Evolutionary conservation across 2,329 filamentous ascomycete species (phyloP), one percentile per base, ranked within the genome.

Genomic region (Cordyceps pruinosa): DNA sequence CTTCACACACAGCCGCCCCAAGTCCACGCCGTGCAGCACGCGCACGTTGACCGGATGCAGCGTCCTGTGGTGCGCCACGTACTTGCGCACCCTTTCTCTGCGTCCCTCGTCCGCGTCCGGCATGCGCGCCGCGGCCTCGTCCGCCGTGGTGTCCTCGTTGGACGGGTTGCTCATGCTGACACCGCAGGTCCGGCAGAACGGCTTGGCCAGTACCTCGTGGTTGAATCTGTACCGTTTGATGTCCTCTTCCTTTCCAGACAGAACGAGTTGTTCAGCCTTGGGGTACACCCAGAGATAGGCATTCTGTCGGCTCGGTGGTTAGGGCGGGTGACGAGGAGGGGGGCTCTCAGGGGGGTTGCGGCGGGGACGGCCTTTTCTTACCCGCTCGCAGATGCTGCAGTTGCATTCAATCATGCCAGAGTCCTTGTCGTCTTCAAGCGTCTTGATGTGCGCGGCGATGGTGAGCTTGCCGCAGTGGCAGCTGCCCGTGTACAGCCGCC

Each of bases 391-490:
- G 61, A 73, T 72, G 63, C 78, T 81, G 70, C 79, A 82, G 65
- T 79, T 77, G 68, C 79, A 81, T 51, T 78, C 74, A 1, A 67
- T 25, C 5, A 72, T 60, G 1, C 13, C 51, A 13, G 69, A 69
- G 3, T 65, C 56, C 28, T 60, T 70, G 12, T 64, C 72, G 63
- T 66, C 70, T 62, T 76, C 70, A 10, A 81, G 62, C 1, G 76
- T 72, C 60, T 73, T 72, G 57, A 69, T 69, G 51, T 69, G 72
- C 35, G 80, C 41, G 1, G 76, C 74, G 1, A 79, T 56, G 17
- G 68, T 73, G 25, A 82, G 69, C 21, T 72, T 73, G 28, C 79
- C 79, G 64, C 79, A 82, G 66, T 82, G 79, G 64, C 79, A 82
- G 64, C 75, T 74, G 9, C 79, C 79, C 15, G 74, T 73, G 62